Conservation (phyloP, 2,329 filamentous ascomycete genomes). For the Massarina eburnea region DNA sequence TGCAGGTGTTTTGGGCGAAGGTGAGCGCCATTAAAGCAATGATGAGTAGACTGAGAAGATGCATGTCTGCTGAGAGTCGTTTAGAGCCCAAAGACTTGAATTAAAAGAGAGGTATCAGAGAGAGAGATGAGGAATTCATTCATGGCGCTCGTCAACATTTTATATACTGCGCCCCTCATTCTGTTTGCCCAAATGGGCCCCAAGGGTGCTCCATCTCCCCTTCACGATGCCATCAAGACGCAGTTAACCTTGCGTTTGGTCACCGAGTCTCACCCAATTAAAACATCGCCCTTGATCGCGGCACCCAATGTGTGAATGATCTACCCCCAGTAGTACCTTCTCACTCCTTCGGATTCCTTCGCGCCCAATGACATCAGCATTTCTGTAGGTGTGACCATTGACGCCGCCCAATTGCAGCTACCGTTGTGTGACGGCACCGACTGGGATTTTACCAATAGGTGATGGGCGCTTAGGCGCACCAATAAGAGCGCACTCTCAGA, state of each 20-base stretch:
- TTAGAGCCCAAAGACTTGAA: no score
- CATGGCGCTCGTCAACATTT: background rate
- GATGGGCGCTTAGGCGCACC: background rate
- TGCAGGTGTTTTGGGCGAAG: constrained; percentile 7
- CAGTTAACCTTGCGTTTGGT: background rate
- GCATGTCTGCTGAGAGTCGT: background rate
- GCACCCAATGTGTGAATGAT: background rate
- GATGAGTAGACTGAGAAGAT: background rate
- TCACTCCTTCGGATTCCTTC: no score
- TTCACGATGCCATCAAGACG: background rate
- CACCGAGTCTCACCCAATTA: background rate
- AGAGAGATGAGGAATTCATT: background rate
- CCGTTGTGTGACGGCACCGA: background rate
- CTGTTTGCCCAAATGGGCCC: no score
- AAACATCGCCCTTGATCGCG: background rate
- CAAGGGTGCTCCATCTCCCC: no score
- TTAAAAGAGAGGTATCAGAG: no score
- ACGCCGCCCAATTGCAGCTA: background rate
- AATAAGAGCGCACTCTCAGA: background rate
- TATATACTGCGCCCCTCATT: background rate
- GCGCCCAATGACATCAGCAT: background rate
- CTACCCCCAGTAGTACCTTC: no score
- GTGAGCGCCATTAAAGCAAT: background rate
- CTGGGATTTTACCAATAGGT: no score
- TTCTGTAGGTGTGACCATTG: background rate